Evolutionary conservation across 1,139 yeast genomes (phyloP), one percentile per base, ranked within the genome.

Genomic region (Debaryomycetaceae sp.): DNA sequence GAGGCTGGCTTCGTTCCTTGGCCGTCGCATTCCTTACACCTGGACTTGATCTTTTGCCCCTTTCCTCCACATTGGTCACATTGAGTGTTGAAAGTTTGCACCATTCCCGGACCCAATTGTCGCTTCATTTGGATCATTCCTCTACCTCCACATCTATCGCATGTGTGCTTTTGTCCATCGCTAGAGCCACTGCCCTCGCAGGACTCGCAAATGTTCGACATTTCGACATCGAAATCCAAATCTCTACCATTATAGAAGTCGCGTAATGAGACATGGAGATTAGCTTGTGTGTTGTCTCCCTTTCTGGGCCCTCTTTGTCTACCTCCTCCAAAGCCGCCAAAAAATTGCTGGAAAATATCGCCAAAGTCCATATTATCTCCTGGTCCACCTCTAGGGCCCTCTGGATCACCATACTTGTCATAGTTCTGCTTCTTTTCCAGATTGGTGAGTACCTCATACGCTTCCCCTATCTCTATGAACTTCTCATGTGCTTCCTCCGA

Each of bases 391-490:
- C 72, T 52, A 9, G 63, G 66, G 27, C 91, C 73, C 2, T 91
- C 95, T 33, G 93, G 96, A 51, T 84, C 87, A 33, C 99, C 99
- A 58, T 72, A 88, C 43, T 74, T 72, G 63, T 93, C 98, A 60
- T 85, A 93, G 34, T 81, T 76, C 37, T 73, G 60, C 48, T 88
- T 78, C 64, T 89, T 87, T 45, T 86, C 87, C 11, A 78, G 66
- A 60, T 91, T 91, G 48, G 84, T 79, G 49, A 93, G 75, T 9
- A 90, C 88, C 49, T 91, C 98, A 62, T 93, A 93, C 0, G 98
- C 98, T 55, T 87, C 96, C 6, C 97, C 96, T 27, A 93, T 80
- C 62, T 90, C 96, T 43, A 93, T 84, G 64, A 90, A 93, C 65
- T 80, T 85, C 46, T 85, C 85, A 52, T 87, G 91, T 1, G 97